Percentiles rank a stretch among this genome's conserved stretches.
Evolutionary conservation across 2,329 filamentous ascomycete genomes (phyloP).

Genomic region (Ilyonectria sp.): DNA sequence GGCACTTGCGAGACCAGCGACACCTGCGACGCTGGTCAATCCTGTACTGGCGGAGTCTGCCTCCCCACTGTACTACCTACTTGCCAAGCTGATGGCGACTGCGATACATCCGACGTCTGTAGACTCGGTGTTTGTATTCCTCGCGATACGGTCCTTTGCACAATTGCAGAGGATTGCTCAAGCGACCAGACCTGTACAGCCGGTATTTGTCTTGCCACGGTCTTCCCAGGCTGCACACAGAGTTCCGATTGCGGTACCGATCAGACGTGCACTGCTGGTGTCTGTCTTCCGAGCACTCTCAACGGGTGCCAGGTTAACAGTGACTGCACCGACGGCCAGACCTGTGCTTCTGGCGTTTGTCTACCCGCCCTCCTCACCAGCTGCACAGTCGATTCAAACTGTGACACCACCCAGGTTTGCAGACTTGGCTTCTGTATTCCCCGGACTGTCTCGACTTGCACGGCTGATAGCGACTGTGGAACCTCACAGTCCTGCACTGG

Average conservation of each 20-base stretch:
- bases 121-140: slow-evolving; percentile 22
- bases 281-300: slow-evolving; percentile 17
- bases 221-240: slow-evolving; percentile 7
- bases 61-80: slow-evolving; percentile 13
- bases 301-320: neutral
- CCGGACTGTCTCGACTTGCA: slow-evolving; percentile 6
- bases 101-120: neutral
- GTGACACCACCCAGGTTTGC: slow-evolving; percentile 11
- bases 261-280: slow-evolving; percentile 6
- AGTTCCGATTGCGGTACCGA: neutral
- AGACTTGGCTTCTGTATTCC: slow-evolving; percentile 23
- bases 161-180: neutral
- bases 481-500: slow-evolving; percentile 19
- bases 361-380: slow-evolving; percentile 6
- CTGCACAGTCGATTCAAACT: slow-evolving; percentile 16
- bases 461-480: slow-evolving; percentile 5
- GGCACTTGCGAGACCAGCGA: slow-evolving; percentile 6
- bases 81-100: slow-evolving; percentile 8
- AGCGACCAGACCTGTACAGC: slow-evolving; percentile 10
- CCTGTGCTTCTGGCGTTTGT: neutral
- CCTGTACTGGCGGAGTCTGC: slow-evolving; percentile 21
- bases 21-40: slow-evolving; percentile 13
- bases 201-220: slow-evolving; percentile 3
- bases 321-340: neutral
- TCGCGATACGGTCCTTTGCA: neutral